phyloP scores from a whole-genome alignment of 1,284 basidiomycete genomes.

The Pterulicium gracile region DNA sequence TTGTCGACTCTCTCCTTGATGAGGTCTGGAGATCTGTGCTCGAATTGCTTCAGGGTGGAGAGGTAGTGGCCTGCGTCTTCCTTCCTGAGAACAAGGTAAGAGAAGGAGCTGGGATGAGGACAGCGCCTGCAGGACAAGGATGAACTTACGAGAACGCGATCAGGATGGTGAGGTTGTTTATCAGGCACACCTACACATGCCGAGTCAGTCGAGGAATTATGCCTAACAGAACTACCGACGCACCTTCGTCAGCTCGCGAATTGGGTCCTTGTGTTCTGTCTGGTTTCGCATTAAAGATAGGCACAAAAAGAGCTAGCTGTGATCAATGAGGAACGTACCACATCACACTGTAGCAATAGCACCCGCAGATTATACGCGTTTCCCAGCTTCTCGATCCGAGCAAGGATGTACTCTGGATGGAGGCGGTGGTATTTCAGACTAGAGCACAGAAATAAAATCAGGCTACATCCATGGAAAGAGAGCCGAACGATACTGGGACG shows the following conservation, averaged over 20 bases:
- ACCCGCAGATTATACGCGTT: conserved; percentile 78
- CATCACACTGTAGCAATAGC: conserved; percentile 87
- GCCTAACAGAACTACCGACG: conserved; percentile 9
- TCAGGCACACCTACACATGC: conserved; percentile 55
- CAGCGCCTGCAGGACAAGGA: conserved; percentile 2
- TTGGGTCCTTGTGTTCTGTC: conserved; percentile 85
- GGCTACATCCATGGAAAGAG: neutral
- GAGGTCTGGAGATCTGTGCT: conserved; percentile 86
- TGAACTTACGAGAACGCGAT: conserved; percentile 83
- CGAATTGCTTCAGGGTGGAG: conserved; percentile 85
- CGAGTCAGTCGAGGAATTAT: conserved; percentile 4
- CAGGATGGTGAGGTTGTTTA: conserved; percentile 89
- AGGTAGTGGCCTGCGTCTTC: conserved; percentile 94
- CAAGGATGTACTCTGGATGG: conserved; percentile 95
- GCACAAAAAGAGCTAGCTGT: neutral
- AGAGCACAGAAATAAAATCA: conserved; percentile 1
- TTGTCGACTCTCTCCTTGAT: conserved; percentile 93
- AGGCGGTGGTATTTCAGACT: conserved; percentile 93
- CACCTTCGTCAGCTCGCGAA: conserved; percentile 88
- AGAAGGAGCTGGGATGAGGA: conserved; percentile 1
- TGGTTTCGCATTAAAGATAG: conserved; percentile 18
- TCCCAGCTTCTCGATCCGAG: conserved; percentile 80
- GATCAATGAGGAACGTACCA: conserved; percentile 40
- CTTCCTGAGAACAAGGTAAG: conserved; percentile 37
- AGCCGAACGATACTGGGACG: conserved; percentile 10